Base-by-base conservation (phyloP, 2,329 filamentous ascomycete species). In the Metarhizium anisopliae region DNA sequence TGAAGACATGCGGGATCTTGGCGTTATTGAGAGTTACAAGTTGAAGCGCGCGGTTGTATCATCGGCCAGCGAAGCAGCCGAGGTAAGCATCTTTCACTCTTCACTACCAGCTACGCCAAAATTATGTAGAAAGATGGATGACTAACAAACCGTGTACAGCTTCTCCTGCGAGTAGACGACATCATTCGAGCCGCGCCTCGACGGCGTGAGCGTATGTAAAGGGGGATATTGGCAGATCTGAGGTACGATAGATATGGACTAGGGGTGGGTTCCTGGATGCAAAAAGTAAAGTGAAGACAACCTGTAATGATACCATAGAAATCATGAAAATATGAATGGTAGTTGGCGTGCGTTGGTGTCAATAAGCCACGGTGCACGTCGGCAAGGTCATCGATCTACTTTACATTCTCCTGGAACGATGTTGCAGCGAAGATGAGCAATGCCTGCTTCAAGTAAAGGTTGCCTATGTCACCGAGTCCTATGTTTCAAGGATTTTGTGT, bases 21-120 rank as follows among this genome's bases (percentile, higher is more conserved):
- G 94, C 49, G 92, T 99, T 32, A 87, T 99, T 63, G 94, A 99
- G 77, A 95, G 90, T 72, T 97, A 96, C 80, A 99, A 99, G 81
- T 77, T 99, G 70, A 99, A 99, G 83, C 87, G 85, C 70, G 94
- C 94, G n/a, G 94, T 99, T 55, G 94, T 99, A 53, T 95, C 89
- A 54, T 96, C 91, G 59, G 94, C 94, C 25, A 95, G 90, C 57
- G 94, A 99, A 75, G 94, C 94, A 60, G 92, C 94, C 62, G 94
- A 99, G 82, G 90, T 95, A 79, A 77, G 85, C 70, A 36, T 30
- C 18, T 11, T 2, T 32, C 10, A 5, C 25, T 20, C n/a, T 45
- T 16, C n/a, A 18, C 18, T 20, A 3, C 42, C 6, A 45, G 18
- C 42, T 8, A 45, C n/a, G 42, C n/a, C 16, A 11, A 5, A 6